Evolutionary conservation across 2,329 filamentous ascomycete genomes (phyloP).

Genomic region (Periglandula ipomoeae): DNA sequence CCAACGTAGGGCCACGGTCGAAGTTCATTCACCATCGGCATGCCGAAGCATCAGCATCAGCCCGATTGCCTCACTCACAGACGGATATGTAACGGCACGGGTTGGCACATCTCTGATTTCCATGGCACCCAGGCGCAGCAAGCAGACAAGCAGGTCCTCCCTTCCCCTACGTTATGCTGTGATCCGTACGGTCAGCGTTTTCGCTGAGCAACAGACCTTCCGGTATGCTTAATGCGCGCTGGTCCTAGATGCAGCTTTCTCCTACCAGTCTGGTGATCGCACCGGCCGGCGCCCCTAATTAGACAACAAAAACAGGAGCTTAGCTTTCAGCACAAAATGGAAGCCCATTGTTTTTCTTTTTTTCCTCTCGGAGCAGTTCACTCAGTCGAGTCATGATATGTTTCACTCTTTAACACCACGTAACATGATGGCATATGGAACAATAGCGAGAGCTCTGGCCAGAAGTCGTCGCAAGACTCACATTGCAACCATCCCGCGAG

Average conservation of each 20-base stretch:
- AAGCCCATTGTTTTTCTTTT: neutral
- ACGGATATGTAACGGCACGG: too few species aligned
- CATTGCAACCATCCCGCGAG: neutral
- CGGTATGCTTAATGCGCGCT: too few species aligned
- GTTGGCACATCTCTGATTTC: too few species aligned
- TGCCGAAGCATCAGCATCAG: too few species aligned
- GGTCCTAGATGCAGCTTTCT: neutral
- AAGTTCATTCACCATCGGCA: too few species aligned
- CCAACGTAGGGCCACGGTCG: too few species aligned
- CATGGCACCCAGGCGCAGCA: too few species aligned
- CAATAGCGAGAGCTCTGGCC: neutral
- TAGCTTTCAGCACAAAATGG: neutral
- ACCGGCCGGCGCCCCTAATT: neutral
- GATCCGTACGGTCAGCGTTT: too few species aligned
- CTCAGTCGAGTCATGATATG: neutral
- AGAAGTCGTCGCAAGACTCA: neutral
- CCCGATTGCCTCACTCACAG: too few species aligned
- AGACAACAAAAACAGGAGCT: neutral
- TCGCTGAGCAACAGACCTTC: too few species aligned
- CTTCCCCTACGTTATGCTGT: too few species aligned
- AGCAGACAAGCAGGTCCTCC: too few species aligned
- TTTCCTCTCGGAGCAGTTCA: neutral
- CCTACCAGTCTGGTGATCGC: neutral
- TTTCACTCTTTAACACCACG: neutral
- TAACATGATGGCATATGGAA: neutral